These are phyloP conservation scores for Solanum stenotomum DNA, from an alignment of 257 asterid genomes.

Conservation along the genomic window DNA sequence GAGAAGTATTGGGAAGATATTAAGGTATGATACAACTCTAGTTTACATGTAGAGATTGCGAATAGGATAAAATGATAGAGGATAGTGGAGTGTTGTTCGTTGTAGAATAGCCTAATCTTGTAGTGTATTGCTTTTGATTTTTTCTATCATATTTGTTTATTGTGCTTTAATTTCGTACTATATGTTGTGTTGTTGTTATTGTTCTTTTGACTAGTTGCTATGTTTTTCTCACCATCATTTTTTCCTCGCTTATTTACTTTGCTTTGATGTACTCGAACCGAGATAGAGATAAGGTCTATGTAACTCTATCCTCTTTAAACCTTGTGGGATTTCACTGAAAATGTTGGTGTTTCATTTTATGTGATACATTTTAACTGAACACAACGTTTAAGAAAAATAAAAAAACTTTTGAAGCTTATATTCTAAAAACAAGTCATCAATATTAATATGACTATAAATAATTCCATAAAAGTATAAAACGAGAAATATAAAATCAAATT, in stretches of 20 bases:
- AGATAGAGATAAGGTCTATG: not conserved
- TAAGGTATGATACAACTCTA: not conserved
- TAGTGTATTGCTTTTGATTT: not conserved
- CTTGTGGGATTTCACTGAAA: not conserved
- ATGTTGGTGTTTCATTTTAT: rapidly evolving
- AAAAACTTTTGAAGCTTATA: not conserved
- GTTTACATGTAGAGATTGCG: not conserved
- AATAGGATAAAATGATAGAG: not conserved
- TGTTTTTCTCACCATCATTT: not conserved
- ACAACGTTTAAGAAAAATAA: not conserved
- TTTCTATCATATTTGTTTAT: not conserved
- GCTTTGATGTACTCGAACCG: not conserved
- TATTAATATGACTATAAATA: not conserved
- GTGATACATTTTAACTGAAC: not conserved
- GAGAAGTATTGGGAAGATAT: not conserved
- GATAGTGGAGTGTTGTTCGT: not conserved
- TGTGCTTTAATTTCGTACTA: not conserved
- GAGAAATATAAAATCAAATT: not conserved
- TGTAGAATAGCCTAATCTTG: no score
- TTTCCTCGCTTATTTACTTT: not conserved
- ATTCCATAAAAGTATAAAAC: not conserved
- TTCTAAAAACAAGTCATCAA: not conserved
- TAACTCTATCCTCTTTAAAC: rapidly evolving
- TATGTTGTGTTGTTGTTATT: not conserved
- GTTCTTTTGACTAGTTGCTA: not conserved